Conservation (phyloP, 768 basidiomycete species). For the Leccinum aurantiacum region DNA sequence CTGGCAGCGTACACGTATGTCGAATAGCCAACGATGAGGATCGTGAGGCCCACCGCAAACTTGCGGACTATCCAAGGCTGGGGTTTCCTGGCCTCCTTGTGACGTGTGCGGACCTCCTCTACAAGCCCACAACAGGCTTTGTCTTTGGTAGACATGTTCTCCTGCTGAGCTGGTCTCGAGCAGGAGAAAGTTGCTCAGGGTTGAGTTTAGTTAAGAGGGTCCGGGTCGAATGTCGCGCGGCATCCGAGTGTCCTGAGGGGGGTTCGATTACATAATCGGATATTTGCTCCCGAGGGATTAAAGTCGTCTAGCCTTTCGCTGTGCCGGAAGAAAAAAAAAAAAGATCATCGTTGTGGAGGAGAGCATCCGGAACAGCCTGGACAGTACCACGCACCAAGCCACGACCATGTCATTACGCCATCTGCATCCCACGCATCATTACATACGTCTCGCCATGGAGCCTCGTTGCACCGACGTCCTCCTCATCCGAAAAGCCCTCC, state of each 20-base stretch:
- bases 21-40: constrained; percentile 64
- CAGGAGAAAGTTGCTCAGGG: not conserved
- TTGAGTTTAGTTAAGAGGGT: constrained; percentile 6
- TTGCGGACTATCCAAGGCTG: constrained; percentile 80
- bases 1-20: constrained; percentile 77
- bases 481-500: constrained; percentile 51
- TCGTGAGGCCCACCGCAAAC: constrained; percentile 56
- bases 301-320: not conserved
- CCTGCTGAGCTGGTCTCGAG: not conserved
- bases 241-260: constrained; percentile 9
- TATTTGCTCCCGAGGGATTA: not conserved
- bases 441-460: constrained; percentile 24
- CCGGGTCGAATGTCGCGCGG: constrained; percentile 11
- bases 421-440: constrained; percentile 23
- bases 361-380: not conserved
- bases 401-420: constrained; percentile 18
- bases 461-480: constrained; percentile 41
- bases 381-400: not conserved
- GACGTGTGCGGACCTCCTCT: constrained; percentile 45
- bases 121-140: constrained; percentile 51
- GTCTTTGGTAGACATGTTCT: constrained; percentile 17
- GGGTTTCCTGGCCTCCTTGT: constrained; percentile 41
- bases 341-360: not conserved
- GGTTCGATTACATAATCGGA: constrained; percentile 24
- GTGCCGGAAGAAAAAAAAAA: not conserved